Conservation (phyloP, 208 protist species). For the Leishmania amazonensis region DNA sequence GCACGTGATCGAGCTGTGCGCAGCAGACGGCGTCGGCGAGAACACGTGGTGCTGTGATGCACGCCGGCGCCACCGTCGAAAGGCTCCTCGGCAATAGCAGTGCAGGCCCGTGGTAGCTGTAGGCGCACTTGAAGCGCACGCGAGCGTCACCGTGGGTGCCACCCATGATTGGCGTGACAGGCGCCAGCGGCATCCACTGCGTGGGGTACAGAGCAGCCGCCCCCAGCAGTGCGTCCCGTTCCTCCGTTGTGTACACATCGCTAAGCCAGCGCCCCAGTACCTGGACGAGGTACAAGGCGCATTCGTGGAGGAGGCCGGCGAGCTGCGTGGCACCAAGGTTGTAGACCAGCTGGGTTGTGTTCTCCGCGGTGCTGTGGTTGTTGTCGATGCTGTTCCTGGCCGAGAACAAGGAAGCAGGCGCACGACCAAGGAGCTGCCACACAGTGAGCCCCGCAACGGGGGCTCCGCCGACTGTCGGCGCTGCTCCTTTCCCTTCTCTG, state of each 20-base stretch:
- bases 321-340: conserved; percentile 22
- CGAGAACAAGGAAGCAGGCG: not conserved
- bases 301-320: conserved; percentile 14
- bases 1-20: conserved; percentile 20
- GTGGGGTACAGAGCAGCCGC: conserved; percentile 21
- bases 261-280: conserved; percentile 24
- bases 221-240: conserved; percentile 25
- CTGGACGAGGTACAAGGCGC: conserved; percentile 28
- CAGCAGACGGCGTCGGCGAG: conserved; percentile 26
- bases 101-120: conserved; percentile 23
- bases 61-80: not conserved
- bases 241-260: conserved; percentile 14
- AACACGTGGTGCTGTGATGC: not conserved
- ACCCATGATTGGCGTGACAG: not conserved
- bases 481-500: not conserved
- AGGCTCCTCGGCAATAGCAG: not conserved
- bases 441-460: conserved; percentile 16
- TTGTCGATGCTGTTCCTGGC: not conserved
- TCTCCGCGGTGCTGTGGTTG: not conserved
- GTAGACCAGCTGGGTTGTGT: conserved; percentile 14
- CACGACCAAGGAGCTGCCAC: conserved; percentile 24
- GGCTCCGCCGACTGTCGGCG: not conserved
- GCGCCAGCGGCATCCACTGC: conserved; percentile 25
- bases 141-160: not conserved
- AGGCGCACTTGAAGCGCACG: conserved; percentile 26